phyloP scores from a whole-genome alignment of 2,329 filamentous ascomycete genomes.

The Teratosphaeria zuluensis region DNA sequence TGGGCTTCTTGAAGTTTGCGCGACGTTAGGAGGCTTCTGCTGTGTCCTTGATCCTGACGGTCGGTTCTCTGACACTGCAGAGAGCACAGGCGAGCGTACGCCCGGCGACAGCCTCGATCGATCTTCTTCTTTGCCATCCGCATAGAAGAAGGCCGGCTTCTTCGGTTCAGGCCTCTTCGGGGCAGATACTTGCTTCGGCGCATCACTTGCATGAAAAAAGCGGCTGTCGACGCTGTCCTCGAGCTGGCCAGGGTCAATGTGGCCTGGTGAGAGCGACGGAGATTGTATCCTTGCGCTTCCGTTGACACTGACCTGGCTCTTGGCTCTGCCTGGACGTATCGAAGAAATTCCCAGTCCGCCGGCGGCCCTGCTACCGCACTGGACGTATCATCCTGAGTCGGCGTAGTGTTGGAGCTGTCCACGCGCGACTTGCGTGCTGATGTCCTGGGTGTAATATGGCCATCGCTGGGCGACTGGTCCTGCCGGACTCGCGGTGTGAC shows the following conservation, averaged over 20 bases:
- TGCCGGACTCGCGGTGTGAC: slow-evolving; percentile 15
- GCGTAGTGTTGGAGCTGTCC: slow-evolving; percentile 52
- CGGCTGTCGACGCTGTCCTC: slow-evolving; percentile 43
- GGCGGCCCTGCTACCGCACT: slow-evolving; percentile 5
- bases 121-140: slow-evolving; percentile 39
- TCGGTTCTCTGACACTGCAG: slow-evolving; percentile 16
- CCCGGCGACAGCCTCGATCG: slow-evolving; percentile 13
- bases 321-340: slow-evolving; percentile 20
- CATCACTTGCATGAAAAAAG: slow-evolving; percentile 90
- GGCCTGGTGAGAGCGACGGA: slow-evolving; percentile 25
- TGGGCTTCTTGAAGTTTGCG: slow-evolving; percentile 15
- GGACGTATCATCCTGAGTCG: slow-evolving; percentile 10
- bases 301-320: slow-evolving; percentile 27
- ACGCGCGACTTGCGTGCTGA: slow-evolving; percentile 62
- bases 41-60: slow-evolving; percentile 12
- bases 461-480: slow-evolving; percentile 42
- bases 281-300: slow-evolving; percentile 16
- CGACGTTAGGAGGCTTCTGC: slow-evolving; percentile 5
- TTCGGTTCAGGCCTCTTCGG: slow-evolving; percentile 28
- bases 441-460: slow-evolving; percentile 70
- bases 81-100: slow-evolving; percentile 30
- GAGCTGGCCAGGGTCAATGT: slow-evolving; percentile 14
- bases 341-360: slow-evolving; percentile 7
- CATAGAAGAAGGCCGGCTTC: slow-evolving; percentile 44
- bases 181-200: slow-evolving; percentile 24